A percentile compares a stretch with the other conserved stretches of the same genome.
Evolutionary conservation across 164 flowering plant species (phyloP).

Genomic region (Berberis thunbergii): DNA sequence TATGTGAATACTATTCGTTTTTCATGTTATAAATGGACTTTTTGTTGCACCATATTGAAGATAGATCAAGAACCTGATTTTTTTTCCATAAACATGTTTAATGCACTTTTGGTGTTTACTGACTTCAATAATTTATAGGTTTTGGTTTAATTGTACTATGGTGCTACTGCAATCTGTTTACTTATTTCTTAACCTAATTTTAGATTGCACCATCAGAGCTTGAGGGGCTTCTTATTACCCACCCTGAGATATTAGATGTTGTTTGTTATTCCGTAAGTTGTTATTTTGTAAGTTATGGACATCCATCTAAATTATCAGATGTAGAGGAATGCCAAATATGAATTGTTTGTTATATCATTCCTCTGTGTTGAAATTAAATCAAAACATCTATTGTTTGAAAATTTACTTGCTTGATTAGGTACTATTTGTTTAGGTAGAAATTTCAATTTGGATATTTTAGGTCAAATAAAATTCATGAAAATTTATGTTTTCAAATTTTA

Average conservation of each 20-base stretch:
- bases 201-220: conserved; percentile 95
- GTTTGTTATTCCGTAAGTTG: conserved; percentile 88
- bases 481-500: no score
- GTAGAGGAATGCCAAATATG: not conserved
- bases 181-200: conserved; percentile 2
- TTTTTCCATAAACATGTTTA: no score
- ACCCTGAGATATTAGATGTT: conserved; percentile 86
- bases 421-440: no score
- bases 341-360: conserved; percentile 19
- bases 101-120: no score
- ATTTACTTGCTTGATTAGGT: no score
- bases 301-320: not conserved
- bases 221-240: conserved; percentile 75
- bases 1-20: no score
- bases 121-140: no score
- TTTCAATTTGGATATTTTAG: no score
- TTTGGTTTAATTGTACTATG: not conserved
- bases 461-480: no score
- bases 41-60: not conserved
- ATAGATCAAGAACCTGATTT: no score
- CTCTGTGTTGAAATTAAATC: conserved; percentile 53
- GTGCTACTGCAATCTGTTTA: not conserved
- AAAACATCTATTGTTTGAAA: conserved; percentile 39
- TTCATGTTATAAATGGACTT: no score
- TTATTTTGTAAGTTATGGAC: not conserved